These are phyloP conservation scores for Solioccasus polychromus DNA, from an alignment of 768 basidiomycete species.

Conservation along the genomic window DNA sequence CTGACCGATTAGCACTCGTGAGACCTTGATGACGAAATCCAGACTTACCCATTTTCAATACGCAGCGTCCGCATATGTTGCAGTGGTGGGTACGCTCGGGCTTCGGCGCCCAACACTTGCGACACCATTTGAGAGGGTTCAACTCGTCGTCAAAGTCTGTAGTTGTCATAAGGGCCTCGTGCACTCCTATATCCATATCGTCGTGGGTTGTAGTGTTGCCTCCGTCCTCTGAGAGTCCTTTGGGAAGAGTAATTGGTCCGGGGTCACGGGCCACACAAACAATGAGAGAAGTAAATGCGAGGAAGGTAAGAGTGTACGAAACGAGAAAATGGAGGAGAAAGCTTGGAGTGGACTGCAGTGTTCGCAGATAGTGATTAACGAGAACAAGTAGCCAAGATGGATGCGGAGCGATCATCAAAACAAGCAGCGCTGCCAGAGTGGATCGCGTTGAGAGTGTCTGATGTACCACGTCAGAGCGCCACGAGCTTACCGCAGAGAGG, in stretches of 20 bases:
- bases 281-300: constrained; percentile 70
- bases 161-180: constrained; percentile 57
- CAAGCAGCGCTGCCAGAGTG: constrained; percentile 40
- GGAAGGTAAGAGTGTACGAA: constrained; percentile 64
- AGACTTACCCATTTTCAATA: constrained; percentile 77
- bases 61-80: constrained; percentile 68
- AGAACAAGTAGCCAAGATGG: constrained; percentile 70
- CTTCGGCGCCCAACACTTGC: constrained; percentile 75
- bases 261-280: constrained; percentile 73
- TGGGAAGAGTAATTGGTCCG: constrained; percentile 47
- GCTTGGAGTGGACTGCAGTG: constrained; percentile 42
- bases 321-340: constrained; percentile 55
- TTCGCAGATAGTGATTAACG: constrained; percentile 61
- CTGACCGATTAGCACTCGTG: constrained; percentile 35
- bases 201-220: constrained; percentile 33
- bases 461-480: background rate
- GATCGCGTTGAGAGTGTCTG: constrained; percentile 2
- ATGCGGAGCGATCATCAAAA: constrained; percentile 67
- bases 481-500: constrained; percentile 52
- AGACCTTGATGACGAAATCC: background rate
- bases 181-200: constrained; percentile 50
- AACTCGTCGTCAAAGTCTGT: constrained; percentile 51
- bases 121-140: constrained; percentile 67
- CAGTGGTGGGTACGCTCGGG: constrained; percentile 83
- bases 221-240: constrained; percentile 22